phyloP scores from a whole-genome alignment of 1,284 basidiomycete genomes.

The Cerioporus squamosus region DNA sequence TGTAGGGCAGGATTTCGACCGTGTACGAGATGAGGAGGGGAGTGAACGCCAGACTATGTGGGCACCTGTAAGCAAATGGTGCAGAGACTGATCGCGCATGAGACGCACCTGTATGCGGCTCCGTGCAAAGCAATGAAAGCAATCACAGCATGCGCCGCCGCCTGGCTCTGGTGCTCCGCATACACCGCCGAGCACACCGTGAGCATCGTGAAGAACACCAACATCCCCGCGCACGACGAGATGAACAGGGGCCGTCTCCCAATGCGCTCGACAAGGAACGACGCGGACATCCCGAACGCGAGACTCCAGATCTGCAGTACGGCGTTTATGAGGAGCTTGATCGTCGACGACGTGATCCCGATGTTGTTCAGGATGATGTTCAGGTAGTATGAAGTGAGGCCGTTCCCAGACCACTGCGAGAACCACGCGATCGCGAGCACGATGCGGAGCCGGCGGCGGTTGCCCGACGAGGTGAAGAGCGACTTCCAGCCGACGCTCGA shows the following conservation, averaged over 20 bases:
- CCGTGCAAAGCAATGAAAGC: constrained; percentile 76
- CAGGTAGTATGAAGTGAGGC: constrained; percentile 77
- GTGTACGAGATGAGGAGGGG: constrained; percentile 78
- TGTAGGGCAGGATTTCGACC: constrained; percentile 74
- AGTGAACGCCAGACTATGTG: constrained; percentile 64
- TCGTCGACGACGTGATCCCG: constrained; percentile 64
- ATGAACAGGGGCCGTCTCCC: constrained; percentile 71
- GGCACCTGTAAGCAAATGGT: neutral
- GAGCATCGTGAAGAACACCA: constrained; percentile 70
- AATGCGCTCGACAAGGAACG: constrained; percentile 58
- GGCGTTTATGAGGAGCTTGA: constrained; percentile 48
- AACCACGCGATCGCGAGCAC: constrained; percentile 73
- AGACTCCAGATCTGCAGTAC: constrained; percentile 76
- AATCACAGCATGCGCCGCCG: constrained; percentile 68
- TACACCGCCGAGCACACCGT: constrained; percentile 75
- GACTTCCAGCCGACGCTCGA: constrained; percentile 63
- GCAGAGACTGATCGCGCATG: constrained; percentile 57
- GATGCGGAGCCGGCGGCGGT: constrained; percentile 69
- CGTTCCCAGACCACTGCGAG: constrained; percentile 79
- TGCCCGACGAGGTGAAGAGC: constrained; percentile 61
- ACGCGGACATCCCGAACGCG: constrained; percentile 60
- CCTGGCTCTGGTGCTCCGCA: constrained; percentile 42
- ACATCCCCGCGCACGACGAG: constrained; percentile 65
- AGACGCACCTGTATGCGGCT: constrained; percentile 46
- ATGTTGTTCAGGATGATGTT: constrained; percentile 72